Conservation (phyloP, 1,284 basidiomycete genomes). For the Trichosporon inkin region DNA sequence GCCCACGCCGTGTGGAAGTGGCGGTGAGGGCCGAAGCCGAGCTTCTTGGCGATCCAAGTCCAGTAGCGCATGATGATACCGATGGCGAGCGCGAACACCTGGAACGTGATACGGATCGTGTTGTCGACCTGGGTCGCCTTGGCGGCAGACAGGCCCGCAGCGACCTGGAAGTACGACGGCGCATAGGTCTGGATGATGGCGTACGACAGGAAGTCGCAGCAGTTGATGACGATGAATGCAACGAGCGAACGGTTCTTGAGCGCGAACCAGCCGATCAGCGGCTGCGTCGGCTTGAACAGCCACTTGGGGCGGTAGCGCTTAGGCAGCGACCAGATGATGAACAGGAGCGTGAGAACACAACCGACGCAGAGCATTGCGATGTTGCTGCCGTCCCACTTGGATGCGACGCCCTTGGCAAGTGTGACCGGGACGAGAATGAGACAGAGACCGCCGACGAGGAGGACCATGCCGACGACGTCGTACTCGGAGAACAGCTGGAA, state of each 20-base stretch:
- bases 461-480: conserved; percentile 7
- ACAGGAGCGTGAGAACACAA: background rate
- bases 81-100: conserved; percentile 18
- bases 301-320: conserved; percentile 18
- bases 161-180: conserved; percentile 20
- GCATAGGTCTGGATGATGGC: conserved; percentile 20
- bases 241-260: conserved; percentile 20
- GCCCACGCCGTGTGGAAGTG: conserved; percentile 20
- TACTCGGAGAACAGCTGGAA: conserved; percentile 8
- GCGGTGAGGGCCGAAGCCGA: conserved; percentile 13
- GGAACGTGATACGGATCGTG: conserved; percentile 23
- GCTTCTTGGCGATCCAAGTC: conserved; percentile 14
- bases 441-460: conserved; percentile 1
- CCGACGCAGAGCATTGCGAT: conserved; percentile 4
- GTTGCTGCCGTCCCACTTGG: background rate
- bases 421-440: conserved; percentile 10
- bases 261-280: conserved; percentile 22
- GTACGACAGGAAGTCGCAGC: conserved; percentile 23
- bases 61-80: conserved; percentile 23
- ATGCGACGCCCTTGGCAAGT: background rate
- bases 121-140: conserved; percentile 21
- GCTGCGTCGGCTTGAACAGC: conserved; percentile 17
- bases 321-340: conserved; percentile 17
- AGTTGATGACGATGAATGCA: conserved; percentile 23
- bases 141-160: conserved; percentile 14